Base-by-base conservation (phyloP, 495 filamentous ascomycete genomes). In the Penicillium antarcticum region DNA sequence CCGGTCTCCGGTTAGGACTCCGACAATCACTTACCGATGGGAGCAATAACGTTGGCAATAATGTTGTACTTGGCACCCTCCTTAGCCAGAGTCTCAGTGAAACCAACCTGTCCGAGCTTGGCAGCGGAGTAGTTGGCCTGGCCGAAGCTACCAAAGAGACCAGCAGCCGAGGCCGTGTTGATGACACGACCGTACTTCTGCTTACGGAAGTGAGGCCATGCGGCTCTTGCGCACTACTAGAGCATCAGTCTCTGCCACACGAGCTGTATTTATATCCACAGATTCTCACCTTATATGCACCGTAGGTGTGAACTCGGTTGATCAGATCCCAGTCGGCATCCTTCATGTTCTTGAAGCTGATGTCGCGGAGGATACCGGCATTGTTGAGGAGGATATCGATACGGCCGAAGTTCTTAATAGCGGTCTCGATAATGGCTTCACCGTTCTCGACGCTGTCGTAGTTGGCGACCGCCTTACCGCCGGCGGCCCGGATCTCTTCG, bases 51-150 rank as follows among this genome's bases (percentile, higher is more conserved):
- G 70, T 98, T 98, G 76, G 82, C 82, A 62, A 96, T 73, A 58
- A 98, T 97, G 81, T 98, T 97, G 78, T 98, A 98, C 72, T 98
- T 98, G 59, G 84, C 79, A 54, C 94, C 94, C 76, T 98, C 94
- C 77, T 96, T 97, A 45, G 95, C 94, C 51, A 98, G 83, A 3
- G 94, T 95, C 80, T 98, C 94, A 16, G 94, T 97, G 78, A 98
- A 98, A 53, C 91, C 94, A 49, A 98, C 92, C 82, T 94, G 87
- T 52, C 88, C 87, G 44, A 97, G 80, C 79, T 98, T 98, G 57
- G 94, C 94, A 48, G 94, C 92, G 12, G 95, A 95, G 74, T 98
- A 98, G 74, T 98, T 98, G 73, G 85, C 79, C 77, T 98, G 94
- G 49, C 94, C 94, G 67, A 97, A 98, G 76, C 79, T 89, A 56